Conservation (phyloP, 2,329 filamentous ascomycete genomes). For the Fusarium nodosum region DNA sequence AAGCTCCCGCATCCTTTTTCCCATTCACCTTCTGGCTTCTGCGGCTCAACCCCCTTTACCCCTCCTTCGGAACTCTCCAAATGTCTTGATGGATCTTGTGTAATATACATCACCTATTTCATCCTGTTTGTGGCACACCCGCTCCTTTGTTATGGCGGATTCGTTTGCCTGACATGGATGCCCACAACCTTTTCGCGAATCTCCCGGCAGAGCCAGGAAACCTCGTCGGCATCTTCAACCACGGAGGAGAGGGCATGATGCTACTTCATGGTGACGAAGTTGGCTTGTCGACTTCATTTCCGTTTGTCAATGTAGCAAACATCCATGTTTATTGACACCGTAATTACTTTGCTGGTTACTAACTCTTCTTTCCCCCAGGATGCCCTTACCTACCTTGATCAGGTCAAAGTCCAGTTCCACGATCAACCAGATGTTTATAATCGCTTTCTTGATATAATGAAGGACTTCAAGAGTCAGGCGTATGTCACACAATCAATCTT, state of each 20-base stretch:
- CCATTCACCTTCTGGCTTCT: slow-evolving; percentile 1
- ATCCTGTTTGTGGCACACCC: slow-evolving; percentile 4
- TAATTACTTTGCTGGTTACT: slow-evolving; percentile 13
- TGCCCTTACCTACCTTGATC: slow-evolving; percentile 95
- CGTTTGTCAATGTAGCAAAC: slow-evolving; percentile 46
- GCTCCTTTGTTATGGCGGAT: slow-evolving; percentile 15
- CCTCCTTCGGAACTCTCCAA: slow-evolving; percentile 7
- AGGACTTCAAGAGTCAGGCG: slow-evolving; percentile 98
- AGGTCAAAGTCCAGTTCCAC: slow-evolving; percentile 97
- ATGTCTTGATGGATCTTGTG: slow-evolving; percentile 3
- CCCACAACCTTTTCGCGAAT: slow-evolving; percentile 13
- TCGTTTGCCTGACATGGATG: slow-evolving; percentile 23
- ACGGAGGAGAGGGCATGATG: slow-evolving; percentile 43
- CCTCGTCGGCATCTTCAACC: slow-evolving; percentile 44
- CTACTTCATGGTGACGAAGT: slow-evolving; percentile 36
- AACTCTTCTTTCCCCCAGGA: slow-evolving; percentile 57
- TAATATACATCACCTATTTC: slow-evolving; percentile 5
- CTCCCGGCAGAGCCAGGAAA: slow-evolving; percentile 31
- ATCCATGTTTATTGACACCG: slow-evolving; percentile 9
- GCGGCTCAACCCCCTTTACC: slow-evolving; percentile 7
- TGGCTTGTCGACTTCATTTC: slow-evolving; percentile 43
- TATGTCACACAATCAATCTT: slow-evolving; percentile 61
- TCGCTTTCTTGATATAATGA: slow-evolving; percentile 98
- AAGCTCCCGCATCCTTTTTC: slow-evolving; percentile 32
- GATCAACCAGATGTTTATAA: slow-evolving; percentile 99